Evolutionary conservation across 2,329 filamentous ascomycete genomes (phyloP).

Genomic region (Fusarium haematococcum): DNA sequence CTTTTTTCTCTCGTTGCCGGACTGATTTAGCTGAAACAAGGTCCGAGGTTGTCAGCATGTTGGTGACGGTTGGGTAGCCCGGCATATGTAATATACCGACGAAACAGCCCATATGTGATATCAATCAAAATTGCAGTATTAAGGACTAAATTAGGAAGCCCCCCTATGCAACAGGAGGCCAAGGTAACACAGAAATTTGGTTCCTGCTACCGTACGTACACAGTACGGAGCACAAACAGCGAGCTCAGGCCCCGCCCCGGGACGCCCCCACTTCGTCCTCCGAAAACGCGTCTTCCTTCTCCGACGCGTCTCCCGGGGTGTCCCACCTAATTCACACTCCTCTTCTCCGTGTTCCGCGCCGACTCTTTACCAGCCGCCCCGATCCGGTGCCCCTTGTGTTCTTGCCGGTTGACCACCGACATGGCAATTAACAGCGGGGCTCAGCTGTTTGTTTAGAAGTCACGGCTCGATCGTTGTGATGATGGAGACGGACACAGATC

Average conservation of each 20-base stretch:
- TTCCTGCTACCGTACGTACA: not conserved
- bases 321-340: conserved; percentile 32
- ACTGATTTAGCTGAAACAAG: not conserved
- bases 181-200: not conserved
- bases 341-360: conserved; percentile 4
- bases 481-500: conserved; percentile 41
- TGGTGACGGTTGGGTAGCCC: not conserved
- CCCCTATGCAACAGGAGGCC: not conserved
- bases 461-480: not conserved
- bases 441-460: not conserved
- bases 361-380: conserved; percentile 14
- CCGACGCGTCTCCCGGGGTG: conserved; percentile 36
- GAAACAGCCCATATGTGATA: not conserved
- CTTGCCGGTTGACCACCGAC: not conserved
- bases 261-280: conserved; percentile 21
- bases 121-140: not conserved
- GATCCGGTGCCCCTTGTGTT: conserved; percentile 12
- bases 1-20: not conserved
- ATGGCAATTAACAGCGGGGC: no score
- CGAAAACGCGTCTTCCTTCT: conserved; percentile 34
- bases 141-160: not conserved
- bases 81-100: not conserved
- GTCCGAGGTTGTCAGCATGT: not conserved
- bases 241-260: conserved; percentile 19
- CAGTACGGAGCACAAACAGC: not conserved